Evolutionary conservation across 495 filamentous ascomycete species (phyloP), one percentile per base, ranked within the genome.

Genomic region (Sporormia fimetaria): DNA sequence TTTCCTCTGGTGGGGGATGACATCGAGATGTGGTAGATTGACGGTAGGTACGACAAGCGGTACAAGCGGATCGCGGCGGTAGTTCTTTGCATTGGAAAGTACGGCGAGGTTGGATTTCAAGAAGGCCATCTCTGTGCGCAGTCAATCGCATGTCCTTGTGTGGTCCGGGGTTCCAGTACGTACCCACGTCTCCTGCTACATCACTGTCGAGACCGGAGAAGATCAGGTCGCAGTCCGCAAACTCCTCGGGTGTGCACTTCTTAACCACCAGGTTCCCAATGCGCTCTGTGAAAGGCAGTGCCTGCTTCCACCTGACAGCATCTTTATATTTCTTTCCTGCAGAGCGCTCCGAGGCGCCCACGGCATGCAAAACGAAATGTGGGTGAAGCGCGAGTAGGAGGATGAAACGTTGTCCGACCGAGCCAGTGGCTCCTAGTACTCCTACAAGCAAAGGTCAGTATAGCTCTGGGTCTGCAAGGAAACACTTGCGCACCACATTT

Each of bases 41-140:
- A 67, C 57, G 6, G 61, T 63, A 20, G 63, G 63, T 3, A 66
- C 63, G 29, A 67, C 61, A 9, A 67, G 61, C 3, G 63, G 63
- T 14, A 66, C 63, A 7, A 64, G 33, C 15, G 63, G 63, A 41
- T 63, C 57, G 18, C 58, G 56, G 45, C 63, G 63, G 49, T 62
- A 59, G 51, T 64, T 67, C 45, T 66, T 67, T 10, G 63, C 63
- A 31, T 65, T 67, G 26, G 59, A 62, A 45, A 67, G 66, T 35
- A 62, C 57, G 22, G 58, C 52, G 26, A 64, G 41, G 40, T 64
- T 56, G 17, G 60, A 54, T 28, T 56, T 56, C 18, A 64, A 31
- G 46, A 67, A 66, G 18, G 62, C 63, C 55, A 55, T 64, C 44
- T 66, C 64, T 65, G 32, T 21, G 5, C 17, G 15, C 11, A 24